phyloP scores from a whole-genome alignment of 1,284 basidiomycete species.

The Ustilago lituana region DNA sequence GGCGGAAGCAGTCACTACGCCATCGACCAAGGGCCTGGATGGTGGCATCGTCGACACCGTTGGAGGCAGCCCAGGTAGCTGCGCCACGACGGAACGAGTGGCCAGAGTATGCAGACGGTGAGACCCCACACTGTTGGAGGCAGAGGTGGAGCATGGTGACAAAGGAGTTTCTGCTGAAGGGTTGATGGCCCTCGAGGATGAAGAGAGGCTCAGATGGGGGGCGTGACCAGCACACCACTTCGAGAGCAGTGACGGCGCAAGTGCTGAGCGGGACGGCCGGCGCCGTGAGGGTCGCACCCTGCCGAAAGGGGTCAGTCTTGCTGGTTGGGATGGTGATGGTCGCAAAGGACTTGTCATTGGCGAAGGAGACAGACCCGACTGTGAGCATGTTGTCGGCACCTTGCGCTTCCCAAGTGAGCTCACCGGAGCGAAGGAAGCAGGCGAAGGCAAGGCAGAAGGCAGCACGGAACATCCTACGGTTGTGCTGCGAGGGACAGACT shows the following conservation, averaged over 20 bases:
- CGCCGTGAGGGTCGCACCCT: neutral
- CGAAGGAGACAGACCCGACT: neutral
- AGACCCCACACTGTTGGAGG: neutral
- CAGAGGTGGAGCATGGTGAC: neutral
- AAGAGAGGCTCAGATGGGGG: neutral
- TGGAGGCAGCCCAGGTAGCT: neutral
- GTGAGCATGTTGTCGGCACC: neutral
- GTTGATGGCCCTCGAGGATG: no score
- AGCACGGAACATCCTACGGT: neutral
- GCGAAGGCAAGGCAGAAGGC: neutral
- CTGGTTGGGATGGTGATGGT: neutral
- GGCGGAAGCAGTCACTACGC: neutral
- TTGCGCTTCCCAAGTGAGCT: neutral
- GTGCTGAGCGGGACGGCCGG: neutral
- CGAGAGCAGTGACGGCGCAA: neutral
- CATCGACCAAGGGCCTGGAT: neutral
- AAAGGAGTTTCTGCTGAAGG: no score
- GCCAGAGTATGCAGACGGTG: neutral
- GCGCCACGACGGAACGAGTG: slow-evolving; percentile 1
- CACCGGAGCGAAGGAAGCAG: neutral
- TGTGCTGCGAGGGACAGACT: neutral
- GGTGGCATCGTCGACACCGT: neutral
- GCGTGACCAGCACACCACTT: neutral
- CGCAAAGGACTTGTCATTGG: neutral
- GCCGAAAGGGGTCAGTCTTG: neutral